Base-by-base conservation (phyloP, 257 asterid species). In the Coffea canephora region DNA sequence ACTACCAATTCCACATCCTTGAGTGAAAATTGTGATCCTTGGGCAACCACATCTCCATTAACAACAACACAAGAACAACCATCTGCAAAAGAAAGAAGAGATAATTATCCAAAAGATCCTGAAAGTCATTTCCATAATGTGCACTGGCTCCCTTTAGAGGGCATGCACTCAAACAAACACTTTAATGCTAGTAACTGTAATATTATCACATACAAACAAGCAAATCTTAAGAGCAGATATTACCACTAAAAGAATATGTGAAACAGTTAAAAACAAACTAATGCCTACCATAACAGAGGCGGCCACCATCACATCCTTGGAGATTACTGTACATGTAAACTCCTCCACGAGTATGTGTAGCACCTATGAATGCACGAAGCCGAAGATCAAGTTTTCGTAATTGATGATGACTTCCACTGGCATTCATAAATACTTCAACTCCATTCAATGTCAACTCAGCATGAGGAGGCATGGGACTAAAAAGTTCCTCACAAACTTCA, bases 351-450 rank as follows among this genome's bases (percentile, higher is more conserved):
- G 94, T 92, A 88, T 90, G 90, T n/a, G 97, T 95, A 78, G 99
- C 98, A 77, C 97, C 94, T 62, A 93, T 89, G 84, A 93, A 86
- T 80, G 99, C 90, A 87, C 93, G 96, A 72, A 93, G 91, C 72
- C 98, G 94, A 76, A 94, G 72, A 89, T 95, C 97, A 78, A 94
- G 97, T 87, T 95, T 95, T 73, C 99, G 87, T 83, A 93, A 83
- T 77, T 93, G 99, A 87, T 95, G 99, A 82, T 91, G 97, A 78
- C 98, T 93, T 83, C 98, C 98, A 89, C 99, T 95, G 73, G 99
- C 99, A 89, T 95, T 95, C 91, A 95, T 85, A 67, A 92, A 92
- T 73, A 93, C 95, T 87, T 95, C 98, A 74, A 95, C 99, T 25
- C 99, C 99, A 84, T 95, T 93, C 87, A 95, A 65, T 23, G 96